Conservation (phyloP, 306 rosid species). For the Quercus mongolica region DNA sequence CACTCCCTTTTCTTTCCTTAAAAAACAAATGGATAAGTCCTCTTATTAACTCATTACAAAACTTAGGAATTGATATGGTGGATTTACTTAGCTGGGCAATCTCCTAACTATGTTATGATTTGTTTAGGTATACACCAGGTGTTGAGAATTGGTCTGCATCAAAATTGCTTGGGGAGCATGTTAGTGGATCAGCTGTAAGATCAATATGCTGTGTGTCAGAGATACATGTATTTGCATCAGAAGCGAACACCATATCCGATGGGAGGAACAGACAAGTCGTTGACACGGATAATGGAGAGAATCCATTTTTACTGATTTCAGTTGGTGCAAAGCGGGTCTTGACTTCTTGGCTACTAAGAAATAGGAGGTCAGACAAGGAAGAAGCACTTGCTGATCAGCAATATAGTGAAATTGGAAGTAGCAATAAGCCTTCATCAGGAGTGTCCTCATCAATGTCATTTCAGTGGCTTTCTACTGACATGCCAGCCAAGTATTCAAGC, state of each 20-base stretch:
- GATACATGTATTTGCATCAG: conserved; percentile 48
- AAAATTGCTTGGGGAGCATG: conserved; percentile 94
- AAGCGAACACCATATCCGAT: conserved; percentile 17
- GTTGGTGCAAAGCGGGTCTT: conserved; percentile 96
- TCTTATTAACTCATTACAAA: not conserved
- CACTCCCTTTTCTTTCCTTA: too few relatives aligned
- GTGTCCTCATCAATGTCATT: conserved; percentile 64
- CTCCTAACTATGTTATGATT: conserved; percentile 20
- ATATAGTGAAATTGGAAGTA: conserved; percentile 29
- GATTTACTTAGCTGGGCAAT: not conserved
- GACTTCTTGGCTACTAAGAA: conserved; percentile 86
- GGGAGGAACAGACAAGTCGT: conserved; percentile 18
- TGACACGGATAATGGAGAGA: conserved; percentile 40
- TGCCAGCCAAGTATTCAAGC: conserved; percentile 69
- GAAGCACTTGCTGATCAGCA: conserved; percentile 28
- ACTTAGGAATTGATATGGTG: not conserved
- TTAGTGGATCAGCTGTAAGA: conserved; percentile 97
- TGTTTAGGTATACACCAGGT: conserved; percentile 68
- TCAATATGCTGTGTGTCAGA: conserved; percentile 77
- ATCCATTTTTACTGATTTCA: conserved; percentile 67
- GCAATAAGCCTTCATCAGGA: conserved; percentile 25
- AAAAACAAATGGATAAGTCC: too few relatives aligned
- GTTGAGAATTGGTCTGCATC: conserved; percentile 69
- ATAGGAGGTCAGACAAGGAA: conserved; percentile 34
- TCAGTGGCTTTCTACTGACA: conserved; percentile 98